Conservation (phyloP, 345 rosid genomes). For the Eutrema japonicum region DNA sequence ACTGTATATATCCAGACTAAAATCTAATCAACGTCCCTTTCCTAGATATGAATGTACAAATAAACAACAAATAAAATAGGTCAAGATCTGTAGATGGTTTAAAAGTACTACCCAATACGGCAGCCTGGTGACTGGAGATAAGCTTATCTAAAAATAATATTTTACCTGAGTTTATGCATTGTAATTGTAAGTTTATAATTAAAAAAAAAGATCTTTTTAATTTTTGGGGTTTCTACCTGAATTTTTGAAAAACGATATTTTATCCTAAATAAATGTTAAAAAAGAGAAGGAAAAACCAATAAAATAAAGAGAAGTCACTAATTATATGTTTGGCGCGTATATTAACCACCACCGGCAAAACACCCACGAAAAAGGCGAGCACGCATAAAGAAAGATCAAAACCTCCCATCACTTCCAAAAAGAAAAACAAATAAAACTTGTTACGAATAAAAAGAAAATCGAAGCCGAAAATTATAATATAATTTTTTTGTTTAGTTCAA, state of each 20-base stretch:
- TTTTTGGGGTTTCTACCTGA: neutral
- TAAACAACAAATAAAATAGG: slow-evolving; percentile 33
- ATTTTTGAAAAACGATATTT: too few species aligned
- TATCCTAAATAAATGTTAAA: neutral
- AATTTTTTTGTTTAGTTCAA: neutral
- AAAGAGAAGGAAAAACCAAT: neutral
- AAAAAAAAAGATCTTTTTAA: neutral
- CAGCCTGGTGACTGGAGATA: slow-evolving; percentile 1
- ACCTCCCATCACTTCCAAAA: slow-evolving; percentile 53
- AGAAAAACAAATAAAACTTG: slow-evolving; percentile 17
- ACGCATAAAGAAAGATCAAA: slow-evolving; percentile 50
- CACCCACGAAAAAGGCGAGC: slow-evolving; percentile 45
- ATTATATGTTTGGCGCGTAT: slow-evolving; percentile 67
- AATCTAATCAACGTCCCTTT: slow-evolving; percentile 23
- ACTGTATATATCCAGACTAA: slow-evolving; percentile 4
- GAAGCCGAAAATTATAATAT: slow-evolving; percentile 36
- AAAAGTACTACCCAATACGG: slow-evolving; percentile 24
- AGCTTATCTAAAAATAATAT: neutral
- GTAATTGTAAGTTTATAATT: neutral
- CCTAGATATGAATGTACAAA: slow-evolving; percentile 15
- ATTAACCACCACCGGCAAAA: slow-evolving; percentile 52
- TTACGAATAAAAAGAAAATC: slow-evolving; percentile 9
- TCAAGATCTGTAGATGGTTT: slow-evolving; percentile 28
- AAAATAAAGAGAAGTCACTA: slow-evolving; percentile 6
- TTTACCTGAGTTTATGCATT: neutral